Evolutionary conservation across 257 asterid species (phyloP).

Genomic region (Plantago ovata): DNA sequence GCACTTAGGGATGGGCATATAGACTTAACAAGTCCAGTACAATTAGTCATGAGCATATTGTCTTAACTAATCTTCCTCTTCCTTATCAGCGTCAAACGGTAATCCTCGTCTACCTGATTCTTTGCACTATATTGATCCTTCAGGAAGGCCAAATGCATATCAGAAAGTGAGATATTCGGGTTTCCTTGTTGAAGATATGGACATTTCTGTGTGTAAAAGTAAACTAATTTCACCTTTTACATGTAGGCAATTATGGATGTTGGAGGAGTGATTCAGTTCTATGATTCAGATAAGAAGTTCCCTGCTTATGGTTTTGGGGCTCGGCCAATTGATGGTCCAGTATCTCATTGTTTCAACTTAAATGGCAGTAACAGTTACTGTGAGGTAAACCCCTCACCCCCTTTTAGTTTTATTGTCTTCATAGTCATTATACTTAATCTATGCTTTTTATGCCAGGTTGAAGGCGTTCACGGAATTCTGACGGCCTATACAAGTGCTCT

Average conservation of each 20-base stretch:
- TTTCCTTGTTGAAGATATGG: constrained; percentile 21
- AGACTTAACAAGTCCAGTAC: too few relatives aligned
- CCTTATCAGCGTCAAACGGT: constrained; percentile 92
- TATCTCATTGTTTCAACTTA: constrained; percentile 94
- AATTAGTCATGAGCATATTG: background rate
- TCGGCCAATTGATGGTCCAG: constrained; percentile 96
- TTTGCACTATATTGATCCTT: constrained; percentile 85
- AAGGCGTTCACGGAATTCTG: constrained; percentile 88
- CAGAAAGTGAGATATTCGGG: constrained; percentile 65
- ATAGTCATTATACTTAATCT: constrained; percentile 9
- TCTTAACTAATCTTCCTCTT: constrained; percentile 26
- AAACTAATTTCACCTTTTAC: constrained; percentile 25
- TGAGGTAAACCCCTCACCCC: constrained; percentile 52
- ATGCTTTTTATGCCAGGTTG: constrained; percentile 53
- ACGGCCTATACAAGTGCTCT: constrained; percentile 82
- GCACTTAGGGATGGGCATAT: too few relatives aligned
- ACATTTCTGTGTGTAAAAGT: constrained; percentile 13
- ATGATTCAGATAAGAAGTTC: constrained; percentile 78
- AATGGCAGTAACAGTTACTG: constrained; percentile 84
- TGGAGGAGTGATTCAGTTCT: constrained; percentile 89
- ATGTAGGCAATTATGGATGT: constrained; percentile 80
- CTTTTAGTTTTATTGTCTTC: background rate
- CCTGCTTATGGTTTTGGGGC: constrained; percentile 99
- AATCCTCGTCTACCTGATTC: constrained; percentile 97
- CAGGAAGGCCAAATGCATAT: constrained; percentile 91